Evolutionary conservation across 306 rosid species (phyloP), one percentile per base, ranked within the genome.

Genomic region (Lablab purpureus): DNA sequence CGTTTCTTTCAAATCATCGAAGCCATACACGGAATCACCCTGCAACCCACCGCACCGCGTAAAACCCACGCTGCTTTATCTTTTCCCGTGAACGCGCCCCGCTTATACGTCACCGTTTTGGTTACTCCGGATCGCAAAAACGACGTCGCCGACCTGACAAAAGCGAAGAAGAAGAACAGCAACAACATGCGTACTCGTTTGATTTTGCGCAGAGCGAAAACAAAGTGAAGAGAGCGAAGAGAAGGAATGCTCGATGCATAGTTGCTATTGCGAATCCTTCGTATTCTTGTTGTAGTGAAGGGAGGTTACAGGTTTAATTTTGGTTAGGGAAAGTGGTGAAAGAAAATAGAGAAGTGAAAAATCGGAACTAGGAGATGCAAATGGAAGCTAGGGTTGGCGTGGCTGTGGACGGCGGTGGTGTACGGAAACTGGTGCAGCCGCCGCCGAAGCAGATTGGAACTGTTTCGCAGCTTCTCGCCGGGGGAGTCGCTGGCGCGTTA

Each of bases 401-500:
- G 50, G 84, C 94, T 36, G 87, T 86, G 21, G 96, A 89, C 36
- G 96, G 93, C 21, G 87, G 90, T 19, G 89, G 90, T 46, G 89
- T 84, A 2, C 74, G 88, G 56, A 86, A 87, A 69, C n/a, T 93
- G 62, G 79, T 90, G 64, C 86, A 85, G 66, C 94, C 86, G 47
- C 97, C 88, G 55, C 90, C 87, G 46, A 89, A 85, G 76, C 98
- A 89, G 90, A 84, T 89, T 69, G 94, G 89, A 46, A 83, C 96
- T n/a, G 17, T 90, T 28, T 90, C 98, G 50, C 99, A 96, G 85
- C 94, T 93, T 73, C 87, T 93, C 18, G 97, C 99, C 52, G 98
- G 98, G 22, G 99, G 99, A 2, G 94, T 96, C 50, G 99, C 99
- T 12, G 99, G 99, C 4, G 97, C 98, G 37, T 82, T 96, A 8